Conservation (phyloP, 352 stramenopile species). For the Plasmopara viticola region DNA sequence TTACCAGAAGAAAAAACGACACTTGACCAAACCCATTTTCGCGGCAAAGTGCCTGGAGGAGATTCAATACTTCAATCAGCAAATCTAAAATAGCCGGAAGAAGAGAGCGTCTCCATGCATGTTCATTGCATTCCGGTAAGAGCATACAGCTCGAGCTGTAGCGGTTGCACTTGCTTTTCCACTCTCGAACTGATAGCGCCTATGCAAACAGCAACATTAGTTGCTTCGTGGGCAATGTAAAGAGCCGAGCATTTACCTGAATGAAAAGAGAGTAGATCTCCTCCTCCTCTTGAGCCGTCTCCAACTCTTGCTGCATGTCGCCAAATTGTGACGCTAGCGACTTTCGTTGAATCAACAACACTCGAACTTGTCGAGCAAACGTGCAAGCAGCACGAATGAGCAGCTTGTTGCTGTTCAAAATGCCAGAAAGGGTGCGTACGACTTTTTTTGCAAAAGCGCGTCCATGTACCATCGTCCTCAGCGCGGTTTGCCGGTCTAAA, state of each 20-base stretch:
- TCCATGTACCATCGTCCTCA: slow-evolving; percentile 19
- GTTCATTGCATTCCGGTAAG: slow-evolving; percentile 9
- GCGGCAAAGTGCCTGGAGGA: slow-evolving; percentile 32
- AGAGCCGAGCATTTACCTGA: slow-evolving; percentile 21
- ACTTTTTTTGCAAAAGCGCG: slow-evolving; percentile 14
- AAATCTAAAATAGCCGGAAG: slow-evolving; percentile 36
- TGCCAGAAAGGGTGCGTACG: slow-evolving; percentile 15
- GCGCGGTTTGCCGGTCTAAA: slow-evolving; percentile 10
- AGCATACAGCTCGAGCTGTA: slow-evolving; percentile 28
- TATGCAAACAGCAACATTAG: slow-evolving; percentile 11
- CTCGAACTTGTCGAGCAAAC: slow-evolving; percentile 29
- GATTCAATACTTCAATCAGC: slow-evolving; percentile 28
- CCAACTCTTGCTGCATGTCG: slow-evolving; percentile 23
- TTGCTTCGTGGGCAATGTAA: neutral
- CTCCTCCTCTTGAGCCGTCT: slow-evolving; percentile 19
- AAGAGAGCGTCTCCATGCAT: slow-evolving; percentile 27
- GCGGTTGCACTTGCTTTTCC: slow-evolving; percentile 25
- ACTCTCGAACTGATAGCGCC: slow-evolving; percentile 37
- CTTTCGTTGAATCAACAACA: slow-evolving; percentile 20
- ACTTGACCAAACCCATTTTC: slow-evolving; percentile 14
- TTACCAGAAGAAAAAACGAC: slow-evolving; percentile 30
- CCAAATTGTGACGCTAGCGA: slow-evolving; percentile 25
- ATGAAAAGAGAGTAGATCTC: slow-evolving; percentile 35
- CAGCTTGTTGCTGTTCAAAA: slow-evolving; percentile 30
- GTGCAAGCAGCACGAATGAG: slow-evolving; percentile 16